phyloP scores from a whole-genome alignment of 495 filamentous ascomycete species.

The Lentithecium fluviatile region DNA sequence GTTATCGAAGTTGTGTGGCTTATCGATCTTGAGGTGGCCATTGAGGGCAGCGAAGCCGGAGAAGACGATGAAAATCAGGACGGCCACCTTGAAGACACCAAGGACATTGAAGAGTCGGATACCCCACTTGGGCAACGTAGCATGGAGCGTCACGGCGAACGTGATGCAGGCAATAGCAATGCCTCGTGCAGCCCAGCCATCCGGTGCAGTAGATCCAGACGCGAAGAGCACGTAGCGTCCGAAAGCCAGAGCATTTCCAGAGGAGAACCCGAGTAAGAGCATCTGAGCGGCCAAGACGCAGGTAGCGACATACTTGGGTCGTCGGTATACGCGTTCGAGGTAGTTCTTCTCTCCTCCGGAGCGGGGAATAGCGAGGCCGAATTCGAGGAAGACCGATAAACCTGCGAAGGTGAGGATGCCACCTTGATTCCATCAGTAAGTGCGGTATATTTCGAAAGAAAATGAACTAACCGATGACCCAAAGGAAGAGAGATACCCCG shows the following conservation, averaged over 20 bases:
- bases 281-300: slow-evolving; percentile 36
- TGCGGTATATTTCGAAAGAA: background rate
- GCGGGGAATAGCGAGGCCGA: slow-evolving; percentile 41
- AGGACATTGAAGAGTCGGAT: slow-evolving; percentile 65
- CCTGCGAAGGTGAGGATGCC: slow-evolving; percentile 45
- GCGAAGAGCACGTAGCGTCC: slow-evolving; percentile 48
- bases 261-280: slow-evolving; percentile 54
- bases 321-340: slow-evolving; percentile 36
- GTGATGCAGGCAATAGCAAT: slow-evolving; percentile 67
- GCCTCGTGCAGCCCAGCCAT: slow-evolving; percentile 67
- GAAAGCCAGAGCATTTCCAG: slow-evolving; percentile 39
- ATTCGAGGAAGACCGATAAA: slow-evolving; percentile 52
- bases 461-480: slow-evolving; percentile 40
- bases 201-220: slow-evolving; percentile 54
- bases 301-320: slow-evolving; percentile 35
- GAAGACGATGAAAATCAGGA: slow-evolving; percentile 66
- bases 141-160: slow-evolving; percentile 60
- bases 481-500: slow-evolving; percentile 45
- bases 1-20: slow-evolving; percentile 33
- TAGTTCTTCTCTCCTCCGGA: slow-evolving; percentile 40
- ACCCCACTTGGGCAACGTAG: slow-evolving; percentile 64
- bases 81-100: slow-evolving; percentile 64
- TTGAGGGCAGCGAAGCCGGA: slow-evolving; percentile 51
- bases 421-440: background rate
- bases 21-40: slow-evolving; percentile 28